phyloP scores from a whole-genome alignment of 331 rosid genomes.

The Ulmus americana region DNA sequence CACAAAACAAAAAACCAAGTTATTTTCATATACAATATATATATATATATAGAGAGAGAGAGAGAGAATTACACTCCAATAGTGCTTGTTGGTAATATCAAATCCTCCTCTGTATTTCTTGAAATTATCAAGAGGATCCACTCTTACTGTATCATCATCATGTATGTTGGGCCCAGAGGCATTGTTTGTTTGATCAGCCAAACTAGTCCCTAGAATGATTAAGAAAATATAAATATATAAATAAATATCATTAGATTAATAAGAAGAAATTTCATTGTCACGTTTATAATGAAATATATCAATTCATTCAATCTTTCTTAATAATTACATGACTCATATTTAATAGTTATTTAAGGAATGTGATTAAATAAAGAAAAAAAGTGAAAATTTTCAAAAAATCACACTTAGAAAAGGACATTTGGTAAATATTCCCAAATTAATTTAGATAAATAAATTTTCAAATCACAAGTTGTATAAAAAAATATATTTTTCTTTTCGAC shows the following conservation, averaged over 20 bases:
- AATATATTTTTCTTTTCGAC: neutral
- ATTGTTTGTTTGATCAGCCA: slow-evolving; percentile 29
- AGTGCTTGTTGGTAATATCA: slow-evolving; percentile 60
- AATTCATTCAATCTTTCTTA: no score
- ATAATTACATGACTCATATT: no score
- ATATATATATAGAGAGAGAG: neutral
- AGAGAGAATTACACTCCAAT: slow-evolving; percentile 62
- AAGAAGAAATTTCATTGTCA: no score
- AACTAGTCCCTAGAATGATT: slow-evolving; percentile 20
- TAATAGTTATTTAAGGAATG: no score
- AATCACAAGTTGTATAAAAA: no score
- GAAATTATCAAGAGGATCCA: slow-evolving; percentile 51
- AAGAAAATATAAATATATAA: neutral
- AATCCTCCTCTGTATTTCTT: slow-evolving; percentile 65
- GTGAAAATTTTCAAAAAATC: no score
- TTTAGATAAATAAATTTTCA: no score
- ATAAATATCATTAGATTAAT: neutral
- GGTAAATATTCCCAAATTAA: no score
- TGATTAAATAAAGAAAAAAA: no score
- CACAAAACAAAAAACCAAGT: slow-evolving; percentile 15
- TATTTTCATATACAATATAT: neutral
- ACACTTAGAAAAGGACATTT: no score
- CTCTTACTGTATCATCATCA: slow-evolving; percentile 43
- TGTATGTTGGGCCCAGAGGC: slow-evolving; percentile 22
- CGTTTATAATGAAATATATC: no score